Conservation (phyloP, 768 basidiomycete species). For the Flagelloscypha sp. region DNA sequence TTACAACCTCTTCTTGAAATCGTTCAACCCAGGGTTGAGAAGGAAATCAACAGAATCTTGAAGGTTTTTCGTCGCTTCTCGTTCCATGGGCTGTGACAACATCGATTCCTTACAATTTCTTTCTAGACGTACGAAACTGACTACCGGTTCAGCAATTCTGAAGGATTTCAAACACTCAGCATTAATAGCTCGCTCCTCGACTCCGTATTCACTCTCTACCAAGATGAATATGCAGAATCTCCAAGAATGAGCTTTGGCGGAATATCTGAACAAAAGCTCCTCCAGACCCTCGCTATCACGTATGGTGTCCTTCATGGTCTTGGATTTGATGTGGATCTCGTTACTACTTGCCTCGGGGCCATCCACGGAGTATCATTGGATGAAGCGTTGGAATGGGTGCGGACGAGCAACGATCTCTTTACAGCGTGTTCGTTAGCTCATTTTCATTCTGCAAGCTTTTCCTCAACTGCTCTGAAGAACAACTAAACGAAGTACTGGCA, state of each 20-base stretch:
- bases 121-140: slow-evolving; percentile 29
- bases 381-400: slow-evolving; percentile 86
- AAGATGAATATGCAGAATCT: too few species aligned
- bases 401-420: slow-evolving; percentile 13
- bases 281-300: slow-evolving; percentile 65
- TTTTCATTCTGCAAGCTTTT: slow-evolving; percentile 42
- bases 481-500: slow-evolving; percentile 24
- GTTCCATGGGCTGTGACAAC: too few species aligned
- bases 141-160: not conserved
- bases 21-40: too few species aligned
- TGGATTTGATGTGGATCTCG: slow-evolving; percentile 62
- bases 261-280: slow-evolving; percentile 61
- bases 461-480: slow-evolving; percentile 53
- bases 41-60: too few species aligned
- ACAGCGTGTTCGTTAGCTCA: slow-evolving; percentile 2
- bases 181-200: slow-evolving; percentile 11
- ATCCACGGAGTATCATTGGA: slow-evolving; percentile 72
- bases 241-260: slow-evolving; percentile 33
- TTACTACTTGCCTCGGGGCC: slow-evolving; percentile 60
- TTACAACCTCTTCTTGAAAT: too few species aligned
- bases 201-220: slow-evolving; percentile 5
- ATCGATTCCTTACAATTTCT: slow-evolving; percentile 59
- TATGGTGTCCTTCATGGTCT: slow-evolving; percentile 75
- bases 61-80: too few species aligned
- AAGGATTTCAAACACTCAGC: too few species aligned